Evolutionary conservation across 2,329 filamentous ascomycete genomes (phyloP), one percentile per base, ranked within the genome.

Genomic region (Alternaria tenuissima): DNA sequence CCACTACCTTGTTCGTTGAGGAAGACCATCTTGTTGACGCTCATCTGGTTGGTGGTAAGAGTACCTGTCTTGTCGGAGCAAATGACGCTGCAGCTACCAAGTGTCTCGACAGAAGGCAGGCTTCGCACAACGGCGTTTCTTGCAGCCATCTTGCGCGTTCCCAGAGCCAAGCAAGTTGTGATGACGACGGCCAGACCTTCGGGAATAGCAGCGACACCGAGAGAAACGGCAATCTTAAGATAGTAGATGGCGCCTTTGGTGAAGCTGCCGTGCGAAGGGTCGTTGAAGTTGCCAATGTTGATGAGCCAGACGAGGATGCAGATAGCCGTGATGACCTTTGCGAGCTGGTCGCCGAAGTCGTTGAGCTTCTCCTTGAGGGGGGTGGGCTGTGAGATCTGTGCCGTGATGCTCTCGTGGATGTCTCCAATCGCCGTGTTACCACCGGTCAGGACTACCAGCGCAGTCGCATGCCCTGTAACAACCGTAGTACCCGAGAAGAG

Each of bases 21-120:
- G 76, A 94, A 92, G 48, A 97, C 91, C 57, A 98, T 82, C 81
- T 94, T 96, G 83, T 89, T 95, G 57, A 97, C 95, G 76, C 95
- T 98, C 95, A 99, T 99, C 81, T 98, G 94, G 82, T 99, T 99
- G 41, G 95, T 99, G 11, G 95, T 99, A 76, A 99, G 82, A 49
- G 95, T 99, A 70, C 95, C 96, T 5, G 95, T 99, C 85, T 99
- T 99, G 85, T 99, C 95, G 4, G 96, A 99, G 84, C 96, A 99
- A 78, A 99, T 97, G 58, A 99, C 94, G 75, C 95, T 99, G 87
- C 95, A 99, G 86, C 95, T 99, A 76, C 95, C 95, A 54, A 99
- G 86, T 12, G 95, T 99, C 81, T 99, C 95, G 53, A 99, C 95
- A 1, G 95, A 99, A 20, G 95, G 95, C 71, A 99, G 83, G 76